phyloP scores from a whole-genome alignment of 345 rosid genomes.

The Salix caprea region DNA sequence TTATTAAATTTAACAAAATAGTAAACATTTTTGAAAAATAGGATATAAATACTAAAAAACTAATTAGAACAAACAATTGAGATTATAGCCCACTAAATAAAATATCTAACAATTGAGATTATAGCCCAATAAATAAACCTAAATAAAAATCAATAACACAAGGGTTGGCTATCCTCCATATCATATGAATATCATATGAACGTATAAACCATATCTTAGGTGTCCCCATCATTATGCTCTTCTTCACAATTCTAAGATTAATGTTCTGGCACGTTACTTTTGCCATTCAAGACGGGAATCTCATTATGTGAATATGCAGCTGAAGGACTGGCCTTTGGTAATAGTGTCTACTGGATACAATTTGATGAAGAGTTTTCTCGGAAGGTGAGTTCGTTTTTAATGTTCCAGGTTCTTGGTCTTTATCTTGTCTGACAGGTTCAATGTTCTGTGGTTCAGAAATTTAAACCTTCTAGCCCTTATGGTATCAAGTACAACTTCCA shows the following conservation, averaged over 20 bases:
- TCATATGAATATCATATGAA: no score
- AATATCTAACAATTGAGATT: no score
- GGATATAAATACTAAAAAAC: no score
- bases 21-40: no score
- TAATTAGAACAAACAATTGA: no score
- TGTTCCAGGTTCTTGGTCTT: neutral
- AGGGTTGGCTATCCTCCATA: no score
- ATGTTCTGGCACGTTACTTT: constrained; percentile 12
- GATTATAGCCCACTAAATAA: no score
- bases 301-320: constrained; percentile 50
- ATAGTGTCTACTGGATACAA: constrained; percentile 81
- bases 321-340: constrained; percentile 64
- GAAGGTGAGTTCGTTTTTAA: constrained; percentile 42
- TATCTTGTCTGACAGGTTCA: constrained; percentile 11
- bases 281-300: constrained; percentile 21
- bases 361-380: constrained; percentile 79
- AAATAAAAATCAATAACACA: no score
- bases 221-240: neutral
- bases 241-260: neutral
- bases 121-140: no score
- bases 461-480: constrained; percentile 68
- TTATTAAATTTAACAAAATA: no score
- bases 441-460: constrained; percentile 54
- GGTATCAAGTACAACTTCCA: constrained; percentile 91
- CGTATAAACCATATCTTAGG: no score